These are phyloP conservation scores for Choiromyces venosus DNA, from an alignment of 495 filamentous ascomycete species.

Conservation along the genomic window DNA sequence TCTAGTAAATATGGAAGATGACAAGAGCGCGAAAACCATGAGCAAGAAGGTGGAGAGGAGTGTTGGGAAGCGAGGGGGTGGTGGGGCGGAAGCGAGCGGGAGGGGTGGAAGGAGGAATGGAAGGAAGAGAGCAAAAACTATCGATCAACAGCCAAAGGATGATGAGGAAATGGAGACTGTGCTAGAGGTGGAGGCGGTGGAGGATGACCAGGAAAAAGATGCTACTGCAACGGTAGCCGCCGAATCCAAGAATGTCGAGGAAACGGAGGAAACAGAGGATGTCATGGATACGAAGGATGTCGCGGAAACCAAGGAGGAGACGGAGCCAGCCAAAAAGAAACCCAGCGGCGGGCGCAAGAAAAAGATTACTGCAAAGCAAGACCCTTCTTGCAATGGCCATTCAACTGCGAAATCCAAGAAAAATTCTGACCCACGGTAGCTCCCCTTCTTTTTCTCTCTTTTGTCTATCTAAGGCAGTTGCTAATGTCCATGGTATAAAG, in stretches of 20 bases:
- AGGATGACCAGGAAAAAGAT: not conserved
- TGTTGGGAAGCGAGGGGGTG: not conserved
- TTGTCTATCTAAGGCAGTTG: not conserved
- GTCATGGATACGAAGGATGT: not conserved
- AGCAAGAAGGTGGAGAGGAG: not conserved
- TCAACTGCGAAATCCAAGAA: not conserved
- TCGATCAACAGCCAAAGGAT: not conserved
- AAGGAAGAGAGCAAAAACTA: slow-evolving; percentile 1
- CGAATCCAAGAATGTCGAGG: not conserved
- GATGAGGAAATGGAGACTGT: not conserved
- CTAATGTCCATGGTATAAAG: not conserved
- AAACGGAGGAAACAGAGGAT: not conserved
- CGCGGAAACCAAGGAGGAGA: not conserved
- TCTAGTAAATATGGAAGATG: slow-evolving; percentile 2
- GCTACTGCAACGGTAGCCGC: not conserved
- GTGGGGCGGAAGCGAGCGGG: not conserved
- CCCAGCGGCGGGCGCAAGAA: not conserved
- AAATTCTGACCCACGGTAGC: not conserved
- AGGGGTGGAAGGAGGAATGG: not conserved
- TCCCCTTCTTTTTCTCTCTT: not conserved
- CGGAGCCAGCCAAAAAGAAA: not conserved
- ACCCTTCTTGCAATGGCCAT: not conserved
- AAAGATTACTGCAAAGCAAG: not conserved
- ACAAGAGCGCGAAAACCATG: not conserved
- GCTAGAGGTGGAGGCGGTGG: not conserved